These are phyloP conservation scores for Rhodotorula kratochvilovae DNA, from an alignment of 768 basidiomycete species.

Conservation along the genomic window DNA sequence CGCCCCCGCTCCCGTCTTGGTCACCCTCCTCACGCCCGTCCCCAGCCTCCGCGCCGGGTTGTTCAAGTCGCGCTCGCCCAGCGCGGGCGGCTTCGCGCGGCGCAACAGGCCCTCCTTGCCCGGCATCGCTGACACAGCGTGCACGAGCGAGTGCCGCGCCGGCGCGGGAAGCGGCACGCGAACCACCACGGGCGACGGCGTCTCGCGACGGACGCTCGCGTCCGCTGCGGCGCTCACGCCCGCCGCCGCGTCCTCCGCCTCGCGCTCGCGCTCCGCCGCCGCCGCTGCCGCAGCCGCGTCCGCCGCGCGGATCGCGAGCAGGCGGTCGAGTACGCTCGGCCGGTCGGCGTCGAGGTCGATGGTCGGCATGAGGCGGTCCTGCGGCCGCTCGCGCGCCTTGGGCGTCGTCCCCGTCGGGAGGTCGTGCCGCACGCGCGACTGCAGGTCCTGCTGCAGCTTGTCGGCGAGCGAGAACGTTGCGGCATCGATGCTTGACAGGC, in stretches of 20 bases:
- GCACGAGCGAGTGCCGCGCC: neutral
- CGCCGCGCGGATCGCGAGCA: constrained; percentile 2
- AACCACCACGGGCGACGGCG: constrained; percentile 11
- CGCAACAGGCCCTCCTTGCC: neutral
- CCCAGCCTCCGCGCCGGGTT: neutral
- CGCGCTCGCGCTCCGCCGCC: neutral
- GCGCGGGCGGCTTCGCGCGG: neutral
- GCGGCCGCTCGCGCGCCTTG: constrained; percentile 9
- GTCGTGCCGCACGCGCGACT: constrained; percentile 15
- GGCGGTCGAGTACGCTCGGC: constrained; percentile 9
- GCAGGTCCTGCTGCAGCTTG: constrained; percentile 14
- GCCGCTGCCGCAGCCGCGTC: constrained; percentile 1
- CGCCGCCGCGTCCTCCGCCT: neutral
- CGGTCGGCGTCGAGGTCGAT: constrained; percentile 36
- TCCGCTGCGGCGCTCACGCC: neutral
- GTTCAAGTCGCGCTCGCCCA: constrained; percentile 29
- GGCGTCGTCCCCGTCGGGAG: constrained; percentile 27
- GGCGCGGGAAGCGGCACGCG: neutral
- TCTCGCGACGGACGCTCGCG: neutral
- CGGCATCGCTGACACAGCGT: neutral
- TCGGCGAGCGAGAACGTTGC: neutral
- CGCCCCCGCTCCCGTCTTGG: neutral
- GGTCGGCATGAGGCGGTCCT: constrained; percentile 12
- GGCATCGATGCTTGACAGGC: constrained; percentile 4
- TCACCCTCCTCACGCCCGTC: neutral